Evolutionary conservation across 805 yeast genomes (phyloP), one percentile per base, ranked within the genome.

Genomic region (Candida alai): DNA sequence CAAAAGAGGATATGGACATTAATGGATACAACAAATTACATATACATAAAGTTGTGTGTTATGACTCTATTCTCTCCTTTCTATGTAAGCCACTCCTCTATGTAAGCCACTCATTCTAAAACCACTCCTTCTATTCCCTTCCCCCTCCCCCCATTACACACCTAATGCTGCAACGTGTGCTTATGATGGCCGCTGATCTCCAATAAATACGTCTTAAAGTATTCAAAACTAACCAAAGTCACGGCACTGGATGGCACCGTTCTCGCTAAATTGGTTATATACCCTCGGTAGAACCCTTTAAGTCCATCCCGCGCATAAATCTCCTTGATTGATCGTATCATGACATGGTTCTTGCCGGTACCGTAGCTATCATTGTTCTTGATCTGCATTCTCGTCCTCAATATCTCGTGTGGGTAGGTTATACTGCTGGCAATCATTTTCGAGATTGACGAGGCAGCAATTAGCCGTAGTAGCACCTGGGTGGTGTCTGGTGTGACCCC

Each of bases 191-290:
- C 62, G 31, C 60, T 53, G 16, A 58, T 43, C 29, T 54, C 61
- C 34, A 65, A 47, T 41, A 80, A 62, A 49, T 74, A 74, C 24
- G 71, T 68, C 53, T 77, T 78, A 55, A 83, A 73, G 54, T 81
- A 83, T 53, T 93, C 98, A 58, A 85, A 93, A 19, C 95, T 84
- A 7, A 90, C 88, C 47, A 93, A 68, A 2, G 98, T 93, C n/a
- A 90, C 86, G 1, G 97, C 97, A 47, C 88, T 77, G 1, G 96
- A 89, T 3, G 98, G 98, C 0, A 90, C 86, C 0, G 98, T 93
- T 47, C 98, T 68, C 19, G 86, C 76, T 50, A 93, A 62, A 52
- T 93, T 93, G 14, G 94, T 80, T 1, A 79, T 70, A 49, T 89
- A 84, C 0, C 98, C 98, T 1, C 93, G 80, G 53, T 93, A 93